Base-by-base conservation (phyloP, 345 rosid species). In the Eucalyptus urophylla region DNA sequence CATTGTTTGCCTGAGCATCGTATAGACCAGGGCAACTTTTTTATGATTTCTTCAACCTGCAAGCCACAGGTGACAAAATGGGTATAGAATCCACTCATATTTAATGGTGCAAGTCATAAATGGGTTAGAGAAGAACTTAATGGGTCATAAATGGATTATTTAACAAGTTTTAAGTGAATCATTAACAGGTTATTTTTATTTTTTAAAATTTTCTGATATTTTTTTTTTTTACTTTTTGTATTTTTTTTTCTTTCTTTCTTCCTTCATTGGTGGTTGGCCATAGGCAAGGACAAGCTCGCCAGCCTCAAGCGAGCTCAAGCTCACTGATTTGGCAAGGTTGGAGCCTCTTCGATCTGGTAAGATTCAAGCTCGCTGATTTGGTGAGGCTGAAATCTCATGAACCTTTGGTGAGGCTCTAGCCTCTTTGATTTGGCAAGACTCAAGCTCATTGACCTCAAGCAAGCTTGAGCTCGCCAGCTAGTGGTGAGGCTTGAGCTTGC, bases 281-380 rank as follows among this genome's bases (percentile, higher is more conserved):
- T 10, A 24, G 1, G 6, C 1, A 0, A 53, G 56, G 24, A 53
- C 9, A 0, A 53, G 24, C 24, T 53, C 0, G 2, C 56, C 5
- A 17, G 10, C 56, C 56, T 53, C 56, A 53, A 53, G 56, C 8
- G 62, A 22, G 29, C 29, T 56, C 62, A 22, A 56, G 62, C 29
- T 56, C 62, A 56, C 6, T 24, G 11, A 56, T 56, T 56, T 56
- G 11, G 29, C 27, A 24, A 56, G 62, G 29, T 24, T 56, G 62
- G 29, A 56, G 6, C 62, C 62, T 56, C 62, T 22, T 24, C 0
- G 62, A 56, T 56, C 12, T 10, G 6, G 29, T 24, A 56, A 56
- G 27, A 24, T 8, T 22, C 29, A 24, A 56, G 62, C 29, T 1
- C 2, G 12, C 6, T 8, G 24, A 53, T 53, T 53, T 53, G 24